phyloP scores from a whole-genome alignment of 148 eudicot genomes.

The Drosera capensis region DNA sequence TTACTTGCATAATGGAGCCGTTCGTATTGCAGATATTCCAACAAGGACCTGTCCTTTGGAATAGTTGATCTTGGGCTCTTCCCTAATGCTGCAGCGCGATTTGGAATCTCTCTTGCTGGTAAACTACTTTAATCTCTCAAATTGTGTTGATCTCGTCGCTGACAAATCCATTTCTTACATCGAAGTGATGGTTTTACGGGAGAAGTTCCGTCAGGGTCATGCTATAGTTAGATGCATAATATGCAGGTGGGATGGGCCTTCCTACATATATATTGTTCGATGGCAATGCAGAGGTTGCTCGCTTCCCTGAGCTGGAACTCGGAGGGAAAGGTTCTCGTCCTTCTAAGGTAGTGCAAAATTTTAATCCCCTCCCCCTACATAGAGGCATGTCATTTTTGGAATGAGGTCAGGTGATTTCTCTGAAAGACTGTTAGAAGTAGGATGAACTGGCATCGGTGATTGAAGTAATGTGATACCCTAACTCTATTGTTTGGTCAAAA shows the following conservation, averaged over 20 bases:
- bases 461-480: neutral
- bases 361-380: neutral
- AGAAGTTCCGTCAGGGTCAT: too few relatives aligned
- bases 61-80: slow-evolving; percentile 91
- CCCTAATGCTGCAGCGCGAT: slow-evolving; percentile 75
- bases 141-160: neutral
- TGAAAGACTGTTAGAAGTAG: too few relatives aligned
- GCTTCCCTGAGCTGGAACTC: slow-evolving; percentile 52
- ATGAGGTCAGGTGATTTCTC: neutral
- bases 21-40: slow-evolving; percentile 60
- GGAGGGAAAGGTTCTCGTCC: slow-evolving; percentile 37
- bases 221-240: neutral
- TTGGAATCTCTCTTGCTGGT: slow-evolving; percentile 58
- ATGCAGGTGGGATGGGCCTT: slow-evolving; percentile 44
- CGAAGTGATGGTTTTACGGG: neutral
- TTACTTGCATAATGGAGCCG: slow-evolving; percentile 1
- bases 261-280: slow-evolving; percentile 77
- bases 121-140: neutral
- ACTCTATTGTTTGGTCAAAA: neutral
- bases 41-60: slow-evolving; percentile 73
- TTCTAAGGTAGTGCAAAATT: slow-evolving; percentile 37
- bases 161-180: neutral
- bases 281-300: slow-evolving; percentile 43
- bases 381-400: neutral
- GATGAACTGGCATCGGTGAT: too few relatives aligned